Evolutionary conservation across 2,329 filamentous ascomycete species (phyloP).

Genomic region (Xylariaceae sp.): DNA sequence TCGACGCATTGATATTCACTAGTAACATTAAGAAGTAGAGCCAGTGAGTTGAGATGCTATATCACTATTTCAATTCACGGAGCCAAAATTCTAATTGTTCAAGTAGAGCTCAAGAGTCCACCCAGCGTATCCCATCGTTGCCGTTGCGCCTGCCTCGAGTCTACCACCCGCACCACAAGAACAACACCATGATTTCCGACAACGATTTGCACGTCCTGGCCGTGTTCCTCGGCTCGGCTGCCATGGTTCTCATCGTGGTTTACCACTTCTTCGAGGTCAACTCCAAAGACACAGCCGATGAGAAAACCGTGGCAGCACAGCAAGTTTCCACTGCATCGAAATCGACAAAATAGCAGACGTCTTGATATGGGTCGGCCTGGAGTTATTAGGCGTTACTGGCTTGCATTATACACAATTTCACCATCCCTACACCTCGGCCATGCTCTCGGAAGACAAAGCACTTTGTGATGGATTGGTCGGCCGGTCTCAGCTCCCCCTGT

Average conservation of each 20-base stretch:
- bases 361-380: slow-evolving; percentile 1
- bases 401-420: slow-evolving; percentile 1
- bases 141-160: no score
- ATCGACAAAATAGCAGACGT: slow-evolving; percentile 18
- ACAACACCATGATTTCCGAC: slow-evolving; percentile 85
- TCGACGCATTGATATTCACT: no score
- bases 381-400: slow-evolving; percentile 10
- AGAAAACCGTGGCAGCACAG: slow-evolving; percentile 28
- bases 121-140: no score
- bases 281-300: slow-evolving; percentile 42
- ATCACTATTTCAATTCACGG: no score
- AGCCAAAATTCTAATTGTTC: no score
- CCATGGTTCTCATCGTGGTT: slow-evolving; percentile 88
- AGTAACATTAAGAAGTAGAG: no score
- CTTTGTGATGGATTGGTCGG: no score
- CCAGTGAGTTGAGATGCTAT: no score
- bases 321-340: slow-evolving; percentile 23
- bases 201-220: slow-evolving; percentile 84
- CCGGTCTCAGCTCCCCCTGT: no score
- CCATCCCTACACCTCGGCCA: no score
- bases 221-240: slow-evolving; percentile 83
- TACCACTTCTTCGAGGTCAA: slow-evolving; percentile 98
- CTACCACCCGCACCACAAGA: slow-evolving; percentile 3
- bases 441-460: no score
- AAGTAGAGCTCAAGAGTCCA: no score